phyloP scores from a whole-genome alignment of 2,329 filamentous ascomycete species.

The Cercospora sp. region DNA sequence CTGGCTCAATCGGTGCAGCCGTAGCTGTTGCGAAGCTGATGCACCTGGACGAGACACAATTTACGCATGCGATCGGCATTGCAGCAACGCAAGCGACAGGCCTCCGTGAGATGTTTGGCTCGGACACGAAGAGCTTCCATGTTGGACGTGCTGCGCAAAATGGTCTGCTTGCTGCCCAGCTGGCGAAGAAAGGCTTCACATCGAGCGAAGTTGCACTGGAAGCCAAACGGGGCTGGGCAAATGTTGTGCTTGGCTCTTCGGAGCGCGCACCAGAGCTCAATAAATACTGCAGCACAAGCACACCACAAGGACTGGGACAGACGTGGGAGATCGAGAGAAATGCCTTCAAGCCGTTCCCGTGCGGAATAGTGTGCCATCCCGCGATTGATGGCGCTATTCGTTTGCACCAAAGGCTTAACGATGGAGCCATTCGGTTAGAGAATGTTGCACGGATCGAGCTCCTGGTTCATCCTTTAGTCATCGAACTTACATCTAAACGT shows the following conservation, averaged over 20 bases:
- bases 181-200: constrained; percentile 53
- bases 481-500: constrained; percentile 55
- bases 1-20: constrained; percentile 55
- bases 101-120: constrained; percentile 57
- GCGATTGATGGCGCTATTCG: constrained; percentile 55
- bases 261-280: constrained; percentile 41
- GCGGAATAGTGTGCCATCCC: constrained; percentile 59
- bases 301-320: constrained; percentile 31
- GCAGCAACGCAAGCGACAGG: constrained; percentile 56
- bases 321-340: constrained; percentile 57
- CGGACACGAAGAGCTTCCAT: constrained; percentile 58
- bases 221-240: constrained; percentile 56
- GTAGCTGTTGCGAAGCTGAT: constrained; percentile 54
- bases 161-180: constrained; percentile 50
- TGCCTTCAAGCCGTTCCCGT: constrained; percentile 59
- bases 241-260: constrained; percentile 48
- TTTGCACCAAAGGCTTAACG: constrained; percentile 44
- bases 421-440: constrained; percentile 34
- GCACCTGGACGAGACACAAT: constrained; percentile 42
- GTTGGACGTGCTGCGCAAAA: constrained; percentile 55
- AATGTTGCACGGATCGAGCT: constrained; percentile 46
- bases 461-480: constrained; percentile 53
- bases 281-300: constrained; percentile 39
- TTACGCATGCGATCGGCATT: constrained; percentile 54
- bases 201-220: constrained; percentile 50